phyloP scores from a whole-genome alignment of 202 grass and related monocot species.

The Zoysia matrella region DNA sequence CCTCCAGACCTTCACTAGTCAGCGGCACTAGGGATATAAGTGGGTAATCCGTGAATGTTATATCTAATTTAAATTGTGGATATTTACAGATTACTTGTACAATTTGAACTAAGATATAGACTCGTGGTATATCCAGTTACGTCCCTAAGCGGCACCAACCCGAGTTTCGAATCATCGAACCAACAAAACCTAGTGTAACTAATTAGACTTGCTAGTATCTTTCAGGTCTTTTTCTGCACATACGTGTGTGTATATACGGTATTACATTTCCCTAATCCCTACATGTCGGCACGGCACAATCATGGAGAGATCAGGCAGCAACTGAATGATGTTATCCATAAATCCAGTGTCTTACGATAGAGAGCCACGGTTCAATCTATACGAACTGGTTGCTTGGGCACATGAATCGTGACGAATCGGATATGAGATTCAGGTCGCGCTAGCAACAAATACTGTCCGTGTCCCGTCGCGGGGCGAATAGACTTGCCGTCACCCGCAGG shows the following conservation, averaged over 20 bases:
- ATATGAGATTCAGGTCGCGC: not conserved
- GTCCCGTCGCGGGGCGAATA: not conserved
- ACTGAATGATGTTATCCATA: not conserved
- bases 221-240: not conserved
- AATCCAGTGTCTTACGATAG: not conserved
- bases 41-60: too few species aligned
- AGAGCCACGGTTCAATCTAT: not conserved
- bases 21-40: too few species aligned
- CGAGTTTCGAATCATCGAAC: too few species aligned
- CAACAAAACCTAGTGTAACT: not conserved
- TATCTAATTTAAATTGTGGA: too few species aligned
- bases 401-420: not conserved
- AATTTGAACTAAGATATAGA: too few species aligned
- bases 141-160: too few species aligned
- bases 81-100: too few species aligned
- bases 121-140: too few species aligned
- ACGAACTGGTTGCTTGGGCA: not conserved
- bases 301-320: not conserved
- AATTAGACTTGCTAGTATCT: not conserved
- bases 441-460: not conserved
- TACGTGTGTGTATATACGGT: not conserved
- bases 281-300: not conserved
- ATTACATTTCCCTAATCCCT: not conserved
- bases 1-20: too few species aligned
- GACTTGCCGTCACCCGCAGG: slow-evolving; percentile 43